phyloP scores from a whole-genome alignment of 176 grass and related monocot genomes.

The Oryza meyeriana region DNA sequence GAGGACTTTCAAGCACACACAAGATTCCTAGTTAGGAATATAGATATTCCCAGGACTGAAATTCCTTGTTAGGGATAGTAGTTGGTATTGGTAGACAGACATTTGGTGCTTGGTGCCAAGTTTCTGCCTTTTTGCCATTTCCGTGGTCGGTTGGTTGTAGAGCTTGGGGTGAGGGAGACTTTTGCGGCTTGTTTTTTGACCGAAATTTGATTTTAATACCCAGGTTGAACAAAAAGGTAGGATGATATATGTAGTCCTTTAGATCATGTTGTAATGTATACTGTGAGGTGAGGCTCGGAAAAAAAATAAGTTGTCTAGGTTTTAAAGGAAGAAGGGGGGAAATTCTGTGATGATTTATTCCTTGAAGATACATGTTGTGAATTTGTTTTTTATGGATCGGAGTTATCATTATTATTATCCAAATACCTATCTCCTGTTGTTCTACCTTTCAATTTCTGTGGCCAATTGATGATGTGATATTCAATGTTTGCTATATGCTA shows the following conservation, averaged over 20 bases:
- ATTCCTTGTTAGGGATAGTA: slow-evolving; percentile 47
- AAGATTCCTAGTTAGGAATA: slow-evolving; percentile 45
- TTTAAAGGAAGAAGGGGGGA: slow-evolving; percentile 37
- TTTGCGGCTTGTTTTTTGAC: slow-evolving; percentile 48
- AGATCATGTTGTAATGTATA: slow-evolving; percentile 45
- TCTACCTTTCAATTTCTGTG: neutral
- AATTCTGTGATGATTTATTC: slow-evolving; percentile 20
- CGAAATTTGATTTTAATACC: slow-evolving; percentile 40
- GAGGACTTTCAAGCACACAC: slow-evolving; percentile 37
- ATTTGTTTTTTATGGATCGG: slow-evolving; percentile 23
- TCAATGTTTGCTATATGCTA: neutral
- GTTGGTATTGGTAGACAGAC: slow-evolving; percentile 44
- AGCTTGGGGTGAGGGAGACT: slow-evolving; percentile 27
- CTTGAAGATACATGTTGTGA: slow-evolving; percentile 2
- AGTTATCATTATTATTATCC: slow-evolving; percentile 10
- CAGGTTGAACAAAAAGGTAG: slow-evolving; percentile 21
- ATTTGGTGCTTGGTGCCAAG: slow-evolving; percentile 30
- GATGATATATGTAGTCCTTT: slow-evolving; percentile 25
- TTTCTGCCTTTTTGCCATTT: slow-evolving; percentile 22
- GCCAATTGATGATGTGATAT: neutral
- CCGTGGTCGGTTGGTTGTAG: slow-evolving; percentile 36
- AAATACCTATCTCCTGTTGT: neutral
- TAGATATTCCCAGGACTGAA: slow-evolving; percentile 26
- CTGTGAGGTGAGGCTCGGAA: slow-evolving; percentile 38
- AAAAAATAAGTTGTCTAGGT: slow-evolving; percentile 30